phyloP scores from a whole-genome alignment of 2,329 filamentous ascomycete genomes.

The Fusarium sp. region DNA sequence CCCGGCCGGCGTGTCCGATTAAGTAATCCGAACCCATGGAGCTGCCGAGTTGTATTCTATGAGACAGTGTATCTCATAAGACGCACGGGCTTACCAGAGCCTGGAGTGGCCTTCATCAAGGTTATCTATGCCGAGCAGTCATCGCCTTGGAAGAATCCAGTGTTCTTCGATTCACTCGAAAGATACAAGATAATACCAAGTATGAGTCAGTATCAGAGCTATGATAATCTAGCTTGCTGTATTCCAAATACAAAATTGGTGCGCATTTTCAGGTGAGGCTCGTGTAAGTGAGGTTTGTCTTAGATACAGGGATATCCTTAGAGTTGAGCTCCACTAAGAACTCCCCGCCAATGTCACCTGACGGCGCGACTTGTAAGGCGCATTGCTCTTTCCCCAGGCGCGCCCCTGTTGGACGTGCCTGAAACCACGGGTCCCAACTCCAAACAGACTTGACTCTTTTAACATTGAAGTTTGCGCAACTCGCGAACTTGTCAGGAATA shows the following conservation, averaged over 20 bases:
- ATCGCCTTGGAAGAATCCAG: background rate
- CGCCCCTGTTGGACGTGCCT: conserved; percentile 20
- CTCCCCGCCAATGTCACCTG: conserved; percentile 47
- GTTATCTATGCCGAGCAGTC: background rate
- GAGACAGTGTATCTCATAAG: background rate
- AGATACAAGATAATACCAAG: no score
- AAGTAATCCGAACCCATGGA: background rate
- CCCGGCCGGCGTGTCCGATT: conserved; percentile 21
- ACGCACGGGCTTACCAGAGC: background rate
- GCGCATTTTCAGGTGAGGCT: conserved; percentile 1
- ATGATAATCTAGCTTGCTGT: background rate
- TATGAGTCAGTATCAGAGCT: background rate
- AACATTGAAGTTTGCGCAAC: conserved; percentile 15
- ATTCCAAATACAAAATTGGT: background rate
- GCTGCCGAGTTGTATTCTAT: background rate
- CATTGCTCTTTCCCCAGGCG: conserved; percentile 30
- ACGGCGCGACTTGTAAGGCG: conserved; percentile 47
- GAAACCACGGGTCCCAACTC: conserved; percentile 22
- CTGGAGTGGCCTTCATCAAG: background rate
- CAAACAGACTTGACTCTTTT: conserved; percentile 14
- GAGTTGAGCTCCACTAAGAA: conserved; percentile 14
- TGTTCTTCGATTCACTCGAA: no score
- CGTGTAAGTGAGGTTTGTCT: conserved; percentile 20
- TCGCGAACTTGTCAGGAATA: conserved; percentile 6
- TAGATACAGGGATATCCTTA: conserved; percentile 3